Percentiles rank a stretch among this genome's conserved stretches.
Conservation (phyloP, 768 basidiomycete genomes). For the Dictyophora rubrovolvata region DNA sequence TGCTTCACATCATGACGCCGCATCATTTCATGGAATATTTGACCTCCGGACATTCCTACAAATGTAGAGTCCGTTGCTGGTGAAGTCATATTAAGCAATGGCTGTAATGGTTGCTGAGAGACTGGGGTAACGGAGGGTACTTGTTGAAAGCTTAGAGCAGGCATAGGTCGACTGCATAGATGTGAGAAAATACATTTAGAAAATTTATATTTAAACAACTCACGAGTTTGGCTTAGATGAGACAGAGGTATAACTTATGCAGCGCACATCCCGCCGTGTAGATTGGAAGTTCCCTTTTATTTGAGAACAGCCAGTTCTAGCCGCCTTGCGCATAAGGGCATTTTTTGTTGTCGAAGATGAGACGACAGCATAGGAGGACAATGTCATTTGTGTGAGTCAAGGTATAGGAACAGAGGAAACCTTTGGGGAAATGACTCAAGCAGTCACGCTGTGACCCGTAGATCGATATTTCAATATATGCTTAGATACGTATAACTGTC, state of each 20-base stretch:
- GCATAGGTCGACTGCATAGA: constrained; percentile 45
- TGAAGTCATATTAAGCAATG: constrained; percentile 14
- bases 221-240: neutral
- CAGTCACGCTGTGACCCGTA: no score
- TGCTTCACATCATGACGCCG: constrained; percentile 92
- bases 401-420: neutral
- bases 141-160: constrained; percentile 39
- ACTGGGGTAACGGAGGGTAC: constrained; percentile 30
- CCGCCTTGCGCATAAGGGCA: neutral
- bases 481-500: no score
- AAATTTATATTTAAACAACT: neutral
- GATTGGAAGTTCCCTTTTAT: neutral
- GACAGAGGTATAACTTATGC: neutral
- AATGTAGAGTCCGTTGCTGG: constrained; percentile 65
- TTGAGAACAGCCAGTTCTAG: neutral
- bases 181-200: neutral
- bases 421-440: neutral
- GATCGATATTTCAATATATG: no score
- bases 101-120: constrained; percentile 24
- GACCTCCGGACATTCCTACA: constrained; percentile 87
- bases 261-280: neutral
- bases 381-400: neutral
- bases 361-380: neutral
- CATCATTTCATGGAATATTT: constrained; percentile 99
- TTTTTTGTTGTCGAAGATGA: neutral